A percentile compares a stretch with the other conserved stretches of the same genome.
These are phyloP conservation scores for Stereocaulon alpinum DNA, from an alignment of 495 filamentous ascomycete genomes.

Conservation along the genomic window DNA sequence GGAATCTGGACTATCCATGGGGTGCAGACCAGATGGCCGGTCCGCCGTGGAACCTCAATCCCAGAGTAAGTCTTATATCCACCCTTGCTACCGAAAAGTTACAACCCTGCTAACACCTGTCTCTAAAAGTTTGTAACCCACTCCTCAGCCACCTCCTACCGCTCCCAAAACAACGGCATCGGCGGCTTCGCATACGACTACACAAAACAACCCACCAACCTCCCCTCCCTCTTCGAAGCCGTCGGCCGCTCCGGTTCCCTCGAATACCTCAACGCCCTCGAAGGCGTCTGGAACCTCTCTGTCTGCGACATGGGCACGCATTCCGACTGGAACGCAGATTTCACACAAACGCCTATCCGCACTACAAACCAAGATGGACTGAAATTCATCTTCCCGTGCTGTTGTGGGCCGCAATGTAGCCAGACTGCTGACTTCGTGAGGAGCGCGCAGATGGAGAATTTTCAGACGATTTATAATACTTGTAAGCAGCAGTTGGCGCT, in stretches of 20 bases:
- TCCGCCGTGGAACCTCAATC: no score
- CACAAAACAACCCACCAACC: neutral
- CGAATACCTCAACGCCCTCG: neutral
- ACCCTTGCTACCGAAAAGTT: neutral
- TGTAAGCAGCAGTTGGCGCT: neutral
- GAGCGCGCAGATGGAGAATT: constrained; percentile 4
- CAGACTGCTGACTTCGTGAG: constrained; percentile 1
- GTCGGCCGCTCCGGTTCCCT: neutral
- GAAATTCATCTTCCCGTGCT: neutral
- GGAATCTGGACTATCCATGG: neutral
- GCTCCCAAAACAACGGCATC: constrained; percentile 1
- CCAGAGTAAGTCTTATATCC: no score
- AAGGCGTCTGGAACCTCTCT: no score
- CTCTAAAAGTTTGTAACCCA: neutral
- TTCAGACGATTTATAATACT: neutral
- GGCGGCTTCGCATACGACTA: constrained; percentile 4
- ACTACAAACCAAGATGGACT: neutral
- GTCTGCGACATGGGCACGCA: no score
- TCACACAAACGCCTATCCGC: neutral
- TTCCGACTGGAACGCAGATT: neutral
- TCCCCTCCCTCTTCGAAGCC: neutral
- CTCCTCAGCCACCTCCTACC: neutral
- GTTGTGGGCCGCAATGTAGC: neutral
- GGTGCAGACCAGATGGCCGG: neutral
- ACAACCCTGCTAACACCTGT: neutral